Conservation (phyloP, 2,329 filamentous ascomycete genomes). For the Westerdykella ornata region DNA sequence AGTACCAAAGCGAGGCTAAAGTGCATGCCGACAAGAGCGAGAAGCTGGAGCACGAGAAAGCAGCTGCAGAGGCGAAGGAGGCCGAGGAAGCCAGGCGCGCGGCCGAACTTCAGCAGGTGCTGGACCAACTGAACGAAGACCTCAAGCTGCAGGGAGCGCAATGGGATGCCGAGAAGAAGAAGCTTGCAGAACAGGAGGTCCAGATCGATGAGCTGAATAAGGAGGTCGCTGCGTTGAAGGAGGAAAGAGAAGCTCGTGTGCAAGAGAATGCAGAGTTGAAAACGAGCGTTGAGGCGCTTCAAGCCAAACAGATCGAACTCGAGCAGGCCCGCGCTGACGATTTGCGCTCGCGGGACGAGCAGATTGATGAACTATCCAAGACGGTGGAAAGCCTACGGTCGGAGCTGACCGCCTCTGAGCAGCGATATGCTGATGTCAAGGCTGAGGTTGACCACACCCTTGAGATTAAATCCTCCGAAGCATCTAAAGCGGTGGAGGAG, state of each 20-base stretch:
- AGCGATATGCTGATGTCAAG: conserved; percentile 19
- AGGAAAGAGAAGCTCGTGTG: conserved; percentile 22
- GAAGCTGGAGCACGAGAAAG: conserved; percentile 29
- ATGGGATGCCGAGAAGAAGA: conserved; percentile 34
- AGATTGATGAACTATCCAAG: conserved; percentile 23
- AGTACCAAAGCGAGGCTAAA: conserved; percentile 30
- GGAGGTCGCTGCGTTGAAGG: conserved; percentile 17
- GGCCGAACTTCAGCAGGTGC: conserved; percentile 31
- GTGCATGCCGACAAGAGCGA: conserved; percentile 27
- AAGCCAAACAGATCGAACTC: conserved; percentile 22
- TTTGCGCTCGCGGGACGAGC: conserved; percentile 21
- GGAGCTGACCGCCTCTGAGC: conserved; percentile 17
- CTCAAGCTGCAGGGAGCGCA: conserved; percentile 31
- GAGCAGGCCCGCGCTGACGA: conserved; percentile 26
- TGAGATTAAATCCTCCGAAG: conserved; percentile 26
- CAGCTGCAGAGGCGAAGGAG: conserved; percentile 25
- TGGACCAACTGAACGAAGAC: conserved; percentile 31
- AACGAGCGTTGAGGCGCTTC: conserved; percentile 20
- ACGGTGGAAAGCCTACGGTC: conserved; percentile 21
- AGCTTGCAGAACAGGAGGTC: conserved; percentile 26
- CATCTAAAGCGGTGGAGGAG: conserved; percentile 26
- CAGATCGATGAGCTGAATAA: conserved; percentile 23
- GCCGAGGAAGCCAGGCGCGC: conserved; percentile 28
- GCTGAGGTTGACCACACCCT: conserved; percentile 20
- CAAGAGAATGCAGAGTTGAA: conserved; percentile 19